Conservation (phyloP, 768 basidiomycete genomes). For the Lentinula aciculospora region DNA sequence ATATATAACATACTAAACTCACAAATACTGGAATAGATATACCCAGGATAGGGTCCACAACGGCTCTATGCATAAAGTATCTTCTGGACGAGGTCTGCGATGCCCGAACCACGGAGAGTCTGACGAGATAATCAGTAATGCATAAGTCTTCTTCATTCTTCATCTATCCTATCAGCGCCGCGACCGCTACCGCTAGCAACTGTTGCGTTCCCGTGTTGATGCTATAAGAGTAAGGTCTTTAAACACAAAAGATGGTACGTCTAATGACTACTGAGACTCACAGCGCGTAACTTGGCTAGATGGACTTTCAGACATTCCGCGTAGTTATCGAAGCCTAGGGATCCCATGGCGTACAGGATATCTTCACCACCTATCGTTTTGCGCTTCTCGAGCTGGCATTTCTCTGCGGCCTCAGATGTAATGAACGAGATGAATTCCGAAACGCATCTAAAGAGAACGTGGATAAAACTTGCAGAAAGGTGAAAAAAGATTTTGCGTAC, state of each 20-base stretch:
- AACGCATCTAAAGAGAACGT: constrained; percentile 49
- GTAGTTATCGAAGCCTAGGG: constrained; percentile 93
- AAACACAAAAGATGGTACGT: not conserved
- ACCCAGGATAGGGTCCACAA: too few relatives aligned
- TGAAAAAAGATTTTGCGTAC: not conserved
- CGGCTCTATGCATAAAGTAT: too few relatives aligned
- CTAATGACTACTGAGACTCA: constrained; percentile 20
- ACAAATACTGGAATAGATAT: too few relatives aligned
- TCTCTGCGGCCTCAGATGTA: constrained; percentile 94
- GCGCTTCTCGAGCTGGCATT: constrained; percentile 89
- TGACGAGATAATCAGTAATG: too few relatives aligned
- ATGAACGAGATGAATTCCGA: constrained; percentile 98
- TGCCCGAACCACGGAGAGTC: too few relatives aligned
- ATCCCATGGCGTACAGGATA: constrained; percentile 89
- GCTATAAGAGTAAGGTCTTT: not conserved
- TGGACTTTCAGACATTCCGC: constrained; percentile 90
- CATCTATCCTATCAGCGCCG: not conserved
- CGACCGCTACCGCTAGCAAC: not conserved
- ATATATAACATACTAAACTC: too few relatives aligned
- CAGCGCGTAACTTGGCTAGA: constrained; percentile 84
- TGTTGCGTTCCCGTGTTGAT: not conserved
- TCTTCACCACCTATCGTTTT: constrained; percentile 99
- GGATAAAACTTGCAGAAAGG: not conserved
- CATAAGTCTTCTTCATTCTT: not conserved
- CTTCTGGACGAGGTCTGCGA: too few relatives aligned